Base-by-base conservation (phyloP, 805 yeast genomes). In the Grigorovia transvaalensis region DNA sequence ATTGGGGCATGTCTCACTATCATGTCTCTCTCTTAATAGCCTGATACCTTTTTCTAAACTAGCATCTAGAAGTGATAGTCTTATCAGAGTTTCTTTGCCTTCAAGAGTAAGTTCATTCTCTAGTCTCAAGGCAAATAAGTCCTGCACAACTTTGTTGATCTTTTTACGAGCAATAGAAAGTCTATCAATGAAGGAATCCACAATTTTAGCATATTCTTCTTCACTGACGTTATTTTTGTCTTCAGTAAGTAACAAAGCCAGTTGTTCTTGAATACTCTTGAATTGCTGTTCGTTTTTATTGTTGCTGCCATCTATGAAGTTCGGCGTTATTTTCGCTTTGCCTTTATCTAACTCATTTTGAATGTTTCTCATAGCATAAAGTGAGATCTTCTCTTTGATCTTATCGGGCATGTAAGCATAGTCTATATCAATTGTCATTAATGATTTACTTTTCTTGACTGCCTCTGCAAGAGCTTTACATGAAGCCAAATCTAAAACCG, bases 331-430 rank as follows among this genome's bases (percentile, higher is more conserved):
- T 41, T 50, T 38, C 30, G 49, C 50, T 9, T 53, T 56, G 6
- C 59, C 57, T 17, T 54, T 59, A 44, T 63, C 59, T 33, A 83
- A 65, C 50, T 79, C 76, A 20, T 70, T 65, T 58, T 84, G 90
- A 81, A 88, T 81, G 65, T 90, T 90, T 60, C 83, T 78, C 81
- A 90, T 82, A 11, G 91, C 81, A 63, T 84, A 84, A 23, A 86
- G 71, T 0, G 95, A 88, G 48, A 89, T 75, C 53, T 78, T 77
- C 53, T 85, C 84, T 59, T 76, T 80, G 57, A 82, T 72, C 45
- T 76, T 71, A 27, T 74, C 74, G 1, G 89, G 80, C 58, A 86
- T 72, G 9, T 72, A 68, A 3, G 72, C 79, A 51, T 72, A 72
- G 56, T 86, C 89, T 44, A 85, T 73, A 56, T 85, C 93, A 20